Conservation (phyloP, 139 green algal species). For the Chlorella sp. region DNA sequence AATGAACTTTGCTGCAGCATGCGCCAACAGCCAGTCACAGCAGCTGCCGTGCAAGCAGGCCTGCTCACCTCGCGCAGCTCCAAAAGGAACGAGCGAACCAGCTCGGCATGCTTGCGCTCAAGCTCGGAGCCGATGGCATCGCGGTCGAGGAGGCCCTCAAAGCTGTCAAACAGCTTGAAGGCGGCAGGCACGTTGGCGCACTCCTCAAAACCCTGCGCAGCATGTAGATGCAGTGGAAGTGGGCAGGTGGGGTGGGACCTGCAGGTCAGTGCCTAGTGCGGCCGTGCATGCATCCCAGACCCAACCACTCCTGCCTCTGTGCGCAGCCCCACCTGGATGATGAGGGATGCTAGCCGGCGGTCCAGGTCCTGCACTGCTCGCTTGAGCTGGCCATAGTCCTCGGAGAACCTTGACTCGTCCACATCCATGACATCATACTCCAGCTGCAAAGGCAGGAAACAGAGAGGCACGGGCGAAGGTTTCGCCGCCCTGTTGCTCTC, state of each 20-base stretch:
- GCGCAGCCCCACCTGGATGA: slow-evolving; percentile 81
- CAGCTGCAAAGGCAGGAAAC: slow-evolving; percentile 45
- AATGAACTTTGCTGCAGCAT: background rate
- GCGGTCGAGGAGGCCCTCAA: slow-evolving; percentile 89
- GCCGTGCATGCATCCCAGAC: no score
- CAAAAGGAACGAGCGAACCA: slow-evolving; percentile 59
- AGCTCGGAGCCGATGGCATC: slow-evolving; percentile 79
- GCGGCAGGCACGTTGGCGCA: slow-evolving; percentile 79
- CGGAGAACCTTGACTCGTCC: slow-evolving; percentile 70
- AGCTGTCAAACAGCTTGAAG: slow-evolving; percentile 93
- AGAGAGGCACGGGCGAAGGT: no score
- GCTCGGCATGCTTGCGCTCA: slow-evolving; percentile 75
- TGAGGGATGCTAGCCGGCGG: slow-evolving; percentile 81
- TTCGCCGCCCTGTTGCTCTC: no score
- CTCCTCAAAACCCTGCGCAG: slow-evolving; percentile 79
- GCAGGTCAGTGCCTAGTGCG: no score
- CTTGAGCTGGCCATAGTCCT: slow-evolving; percentile 74
- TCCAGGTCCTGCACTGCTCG: slow-evolving; percentile 81
- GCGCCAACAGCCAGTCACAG: background rate
- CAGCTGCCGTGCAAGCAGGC: background rate
- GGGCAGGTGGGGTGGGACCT: no score
- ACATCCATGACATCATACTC: slow-evolving; percentile 87
- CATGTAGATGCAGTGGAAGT: background rate
- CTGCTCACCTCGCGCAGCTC: slow-evolving; percentile 59
- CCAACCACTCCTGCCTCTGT: no score